These are phyloP conservation scores for Naganishia vaughanmartiniae DNA, from an alignment of 768 basidiomycete species.

Conservation along the genomic window DNA sequence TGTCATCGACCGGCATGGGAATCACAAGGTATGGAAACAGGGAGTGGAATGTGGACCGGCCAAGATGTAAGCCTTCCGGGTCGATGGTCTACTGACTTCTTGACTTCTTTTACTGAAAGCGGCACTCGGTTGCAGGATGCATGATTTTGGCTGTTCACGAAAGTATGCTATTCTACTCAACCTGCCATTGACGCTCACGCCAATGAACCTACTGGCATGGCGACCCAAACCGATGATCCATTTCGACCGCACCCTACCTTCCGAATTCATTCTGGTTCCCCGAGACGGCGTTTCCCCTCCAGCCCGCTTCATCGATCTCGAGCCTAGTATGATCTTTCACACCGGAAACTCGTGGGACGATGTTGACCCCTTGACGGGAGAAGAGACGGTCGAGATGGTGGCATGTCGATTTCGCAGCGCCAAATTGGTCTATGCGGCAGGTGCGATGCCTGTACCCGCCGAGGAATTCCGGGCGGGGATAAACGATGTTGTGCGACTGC, in stretches of 20 bases:
- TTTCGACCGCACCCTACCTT: constrained; percentile 47
- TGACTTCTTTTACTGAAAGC: not conserved
- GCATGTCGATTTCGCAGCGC: constrained; percentile 52
- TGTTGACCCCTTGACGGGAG: constrained; percentile 28
- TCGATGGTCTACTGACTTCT: not conserved
- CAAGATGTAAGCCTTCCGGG: constrained; percentile 48
- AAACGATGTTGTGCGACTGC: constrained; percentile 50
- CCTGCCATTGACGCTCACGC: constrained; percentile 53
- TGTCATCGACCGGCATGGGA: constrained; percentile 45
- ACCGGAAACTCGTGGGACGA: constrained; percentile 54
- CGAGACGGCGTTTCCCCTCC: constrained; percentile 40
- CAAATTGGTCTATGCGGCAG: constrained; percentile 53
- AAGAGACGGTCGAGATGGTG: constrained; percentile 49
- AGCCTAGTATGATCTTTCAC: constrained; percentile 54
- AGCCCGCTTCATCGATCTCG: constrained; percentile 46
- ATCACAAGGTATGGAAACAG: constrained; percentile 47
- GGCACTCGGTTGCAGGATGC: constrained; percentile 48
- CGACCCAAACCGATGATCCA: constrained; percentile 50
- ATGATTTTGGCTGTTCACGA: constrained; percentile 53
- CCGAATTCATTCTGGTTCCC: constrained; percentile 54
- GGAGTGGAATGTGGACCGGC: constrained; percentile 46
- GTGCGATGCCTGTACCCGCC: constrained; percentile 47
- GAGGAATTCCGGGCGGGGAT: constrained; percentile 39
- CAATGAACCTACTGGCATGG: constrained; percentile 47
- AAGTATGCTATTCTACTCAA: constrained; percentile 54